Conservation (phyloP, 495 filamentous ascomycete species). For the Corynascus novoguineensis region DNA sequence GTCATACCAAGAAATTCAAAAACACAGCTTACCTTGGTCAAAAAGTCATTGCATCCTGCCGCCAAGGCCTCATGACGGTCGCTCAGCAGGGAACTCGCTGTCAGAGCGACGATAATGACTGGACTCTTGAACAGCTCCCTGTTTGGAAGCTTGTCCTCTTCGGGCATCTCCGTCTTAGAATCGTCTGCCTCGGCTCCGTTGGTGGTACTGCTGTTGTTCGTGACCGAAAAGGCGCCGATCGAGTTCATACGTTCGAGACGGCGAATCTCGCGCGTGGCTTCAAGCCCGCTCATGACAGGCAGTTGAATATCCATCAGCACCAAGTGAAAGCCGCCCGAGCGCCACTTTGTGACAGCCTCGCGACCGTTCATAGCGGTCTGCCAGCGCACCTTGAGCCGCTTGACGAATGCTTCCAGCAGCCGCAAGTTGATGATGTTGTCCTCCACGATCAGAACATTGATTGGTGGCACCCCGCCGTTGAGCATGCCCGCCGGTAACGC, state of each 20-base stretch:
- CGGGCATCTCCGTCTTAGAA: slow-evolving; percentile 29
- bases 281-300: slow-evolving; percentile 92
- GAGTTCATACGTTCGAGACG: slow-evolving; percentile 81
- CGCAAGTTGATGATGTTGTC: slow-evolving; percentile 97
- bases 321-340: slow-evolving; percentile 88
- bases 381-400: slow-evolving; percentile 95
- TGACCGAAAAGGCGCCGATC: slow-evolving; percentile 73
- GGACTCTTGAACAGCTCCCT: slow-evolving; percentile 83
- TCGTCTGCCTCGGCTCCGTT: slow-evolving; percentile 33
- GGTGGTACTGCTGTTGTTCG: slow-evolving; percentile 2
- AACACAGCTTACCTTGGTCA: slow-evolving; percentile 74
- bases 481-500: slow-evolving; percentile 60
- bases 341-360: slow-evolving; percentile 90
- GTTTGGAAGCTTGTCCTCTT: slow-evolving; percentile 65
- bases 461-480: slow-evolving; percentile 83
- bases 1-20: background rate
- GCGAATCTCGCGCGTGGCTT: slow-evolving; percentile 95
- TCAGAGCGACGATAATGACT: slow-evolving; percentile 96
- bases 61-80: slow-evolving; percentile 92
- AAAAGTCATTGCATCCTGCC: slow-evolving; percentile 95
- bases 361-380: slow-evolving; percentile 90
- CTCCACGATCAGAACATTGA: slow-evolving; percentile 96
- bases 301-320: slow-evolving; percentile 99
- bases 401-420: slow-evolving; percentile 92
- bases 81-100: slow-evolving; percentile 85